Percentiles rank a stretch among this genome's conserved stretches.
These are phyloP conservation scores for Tylopilus rubrobrunneus DNA, from an alignment of 768 basidiomycete species.

Conservation along the genomic window DNA sequence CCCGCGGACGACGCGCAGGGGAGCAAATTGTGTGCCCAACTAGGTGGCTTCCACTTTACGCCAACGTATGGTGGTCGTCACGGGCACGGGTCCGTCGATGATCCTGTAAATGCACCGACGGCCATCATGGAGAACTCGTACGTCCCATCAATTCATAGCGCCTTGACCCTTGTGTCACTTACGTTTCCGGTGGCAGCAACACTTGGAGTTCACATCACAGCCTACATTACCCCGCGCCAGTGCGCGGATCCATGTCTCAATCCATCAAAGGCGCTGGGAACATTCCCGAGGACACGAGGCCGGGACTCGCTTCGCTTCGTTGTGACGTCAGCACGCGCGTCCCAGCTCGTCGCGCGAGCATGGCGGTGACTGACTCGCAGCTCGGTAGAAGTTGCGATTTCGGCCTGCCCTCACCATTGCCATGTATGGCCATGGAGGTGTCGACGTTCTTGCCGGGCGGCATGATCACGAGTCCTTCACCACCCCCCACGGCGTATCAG, in stretches of 20 bases:
- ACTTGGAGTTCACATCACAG: conserved; percentile 21
- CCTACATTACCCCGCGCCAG: conserved; percentile 26
- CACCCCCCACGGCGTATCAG: conserved; percentile 21
- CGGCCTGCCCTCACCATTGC: conserved; percentile 9
- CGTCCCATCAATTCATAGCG: conserved; percentile 10
- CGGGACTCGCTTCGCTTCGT: conserved; percentile 9
- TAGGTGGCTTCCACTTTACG: conserved; percentile 26
- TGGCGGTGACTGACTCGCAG: conserved; percentile 10
- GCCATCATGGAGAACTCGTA: conserved; percentile 27
- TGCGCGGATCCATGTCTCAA: conserved; percentile 18
- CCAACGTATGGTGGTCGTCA: conserved; percentile 8
- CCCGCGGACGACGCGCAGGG: conserved; percentile 25
- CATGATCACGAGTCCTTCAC: conserved; percentile 18
- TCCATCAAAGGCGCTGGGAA: conserved; percentile 6
- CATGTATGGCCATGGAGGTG: conserved; percentile 13
- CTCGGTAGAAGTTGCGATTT: conserved; percentile 7
- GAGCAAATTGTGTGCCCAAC: conserved; percentile 19
- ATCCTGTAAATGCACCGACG: conserved; percentile 21
- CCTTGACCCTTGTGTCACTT: conserved; percentile 14
- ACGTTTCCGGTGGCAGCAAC: conserved; percentile 23
- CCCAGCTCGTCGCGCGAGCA: conserved; percentile 15
- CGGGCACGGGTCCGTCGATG: conserved; percentile 15
- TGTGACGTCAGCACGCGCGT: conserved; percentile 22
- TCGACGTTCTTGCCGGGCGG: conserved; percentile 11
- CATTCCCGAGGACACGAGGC: conserved; percentile 26